Base-by-base conservation (phyloP, 192 early-diverging fungal species). In the Chytriomyces sp. region DNA sequence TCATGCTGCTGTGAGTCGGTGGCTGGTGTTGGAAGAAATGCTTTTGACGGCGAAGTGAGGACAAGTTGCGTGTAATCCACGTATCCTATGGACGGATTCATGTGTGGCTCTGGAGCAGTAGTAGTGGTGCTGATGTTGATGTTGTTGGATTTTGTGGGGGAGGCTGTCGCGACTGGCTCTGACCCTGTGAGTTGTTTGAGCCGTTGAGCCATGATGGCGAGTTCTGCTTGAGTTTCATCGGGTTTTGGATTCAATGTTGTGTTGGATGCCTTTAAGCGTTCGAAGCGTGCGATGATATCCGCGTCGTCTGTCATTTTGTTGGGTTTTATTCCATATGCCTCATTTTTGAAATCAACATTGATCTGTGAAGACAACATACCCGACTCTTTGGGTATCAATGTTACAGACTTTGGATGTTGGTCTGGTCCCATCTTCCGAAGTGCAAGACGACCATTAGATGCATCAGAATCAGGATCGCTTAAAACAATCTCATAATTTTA, bases 11-110 rank as follows among this genome's bases (percentile, higher is more conserved):
- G 16, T 43, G 45, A 43, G 50, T 64, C 35, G 35, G 35, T 35
- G 35, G 35, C 35, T 35, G 35, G 0, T 0, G 0, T 18, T 18
- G 35, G 57, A 50, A 62, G 26, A 13, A 45, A 53, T 48, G 64
- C 23, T 35, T 68, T 35, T 7, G 73, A 60, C 11, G 82, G 82
- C 7, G 79, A 80, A 9, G 82, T 83, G 8, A 83, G 77, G 28
- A 83, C 49, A 8, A 83, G 76, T n/a, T 64, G 61, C 5, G 82
- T 83, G 68, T 78, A 83, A 62, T 83, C 82, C 3, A 83, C 79
- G 67, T 61, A 81, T 45, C 62, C 64, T 63, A 46, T 10, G 10
- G 9, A 20, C 46, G 28, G 50, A 48, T 16, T 71, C 3, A 5
- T 10, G 64, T n/a, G 20, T 7, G 35, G 6, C 1, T 18, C 45